A percentile compares a stretch with the other conserved stretches of the same genome.
Conservation (phyloP, 805 yeast species). For the Wickerhamomyces ciferrii region DNA sequence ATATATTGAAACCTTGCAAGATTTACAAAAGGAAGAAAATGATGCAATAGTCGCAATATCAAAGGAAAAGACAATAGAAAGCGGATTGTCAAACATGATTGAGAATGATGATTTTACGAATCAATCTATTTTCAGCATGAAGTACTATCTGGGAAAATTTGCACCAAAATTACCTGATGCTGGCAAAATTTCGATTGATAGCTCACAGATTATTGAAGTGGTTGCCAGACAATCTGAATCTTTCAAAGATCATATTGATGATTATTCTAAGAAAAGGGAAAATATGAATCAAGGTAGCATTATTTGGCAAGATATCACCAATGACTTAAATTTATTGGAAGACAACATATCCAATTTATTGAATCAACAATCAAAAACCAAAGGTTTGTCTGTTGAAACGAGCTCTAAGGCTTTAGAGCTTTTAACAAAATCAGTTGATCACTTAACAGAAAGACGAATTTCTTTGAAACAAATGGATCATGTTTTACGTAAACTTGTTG, state of each 20-base stretch:
- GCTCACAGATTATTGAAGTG: conserved; percentile 8
- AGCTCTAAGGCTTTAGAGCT: conserved; percentile 1
- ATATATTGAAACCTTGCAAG: conserved; percentile 34
- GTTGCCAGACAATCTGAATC: conserved; percentile 16
- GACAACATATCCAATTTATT: conserved; percentile 12
- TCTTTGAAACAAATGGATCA: conserved; percentile 7
- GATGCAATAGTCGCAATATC: conserved; percentile 27
- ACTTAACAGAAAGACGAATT: conserved; percentile 6
- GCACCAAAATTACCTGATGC: neutral
- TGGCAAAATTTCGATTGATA: neutral
- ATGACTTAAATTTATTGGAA: conserved; percentile 14
- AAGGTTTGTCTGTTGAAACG: neutral
- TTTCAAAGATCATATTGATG: conserved; percentile 9
- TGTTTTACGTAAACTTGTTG: conserved; percentile 9
- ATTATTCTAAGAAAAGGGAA: conserved; percentile 6
- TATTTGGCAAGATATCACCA: conserved; percentile 16
- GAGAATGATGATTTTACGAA: too few species aligned
- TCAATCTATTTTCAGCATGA: neutral
- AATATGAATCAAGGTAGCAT: conserved; percentile 12
- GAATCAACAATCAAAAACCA: neutral
- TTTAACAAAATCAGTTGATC: conserved; percentile 3
- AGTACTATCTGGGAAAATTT: neutral
- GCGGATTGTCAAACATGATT: neutral
- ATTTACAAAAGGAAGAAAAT: conserved; percentile 33
- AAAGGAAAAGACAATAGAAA: conserved; percentile 17